Conservation (phyloP, 257 asterid species). For the Apocynum venetum region DNA sequence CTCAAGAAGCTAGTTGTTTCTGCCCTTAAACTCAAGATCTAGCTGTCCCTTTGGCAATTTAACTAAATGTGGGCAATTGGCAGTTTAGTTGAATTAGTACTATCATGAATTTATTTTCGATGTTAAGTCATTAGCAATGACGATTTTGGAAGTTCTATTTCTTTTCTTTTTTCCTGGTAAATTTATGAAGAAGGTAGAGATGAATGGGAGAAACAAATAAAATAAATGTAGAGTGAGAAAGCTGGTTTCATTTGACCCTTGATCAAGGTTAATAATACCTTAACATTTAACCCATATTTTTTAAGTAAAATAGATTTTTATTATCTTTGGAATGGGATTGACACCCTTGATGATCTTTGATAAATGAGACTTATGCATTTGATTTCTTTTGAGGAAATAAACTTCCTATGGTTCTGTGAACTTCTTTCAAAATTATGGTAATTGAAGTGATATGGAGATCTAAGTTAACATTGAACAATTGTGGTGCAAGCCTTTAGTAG, state of each 20-base stretch:
- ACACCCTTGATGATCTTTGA: no score
- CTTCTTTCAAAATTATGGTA: no score
- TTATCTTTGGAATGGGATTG: no score
- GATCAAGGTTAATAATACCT: no score
- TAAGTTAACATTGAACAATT: not conserved
- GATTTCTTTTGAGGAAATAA: not conserved
- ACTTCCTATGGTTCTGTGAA: no score
- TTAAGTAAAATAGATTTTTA: no score
- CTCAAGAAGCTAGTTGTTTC: no score
- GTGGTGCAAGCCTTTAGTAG: not conserved
- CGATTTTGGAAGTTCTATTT: not conserved
- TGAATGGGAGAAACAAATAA: no score
- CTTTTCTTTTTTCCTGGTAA: not conserved
- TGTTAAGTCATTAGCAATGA: not conserved
- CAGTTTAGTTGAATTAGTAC: not conserved
- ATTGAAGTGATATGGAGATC: not conserved
- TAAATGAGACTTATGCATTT: not conserved
- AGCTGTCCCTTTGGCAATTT: not conserved
- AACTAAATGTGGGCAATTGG: not conserved
- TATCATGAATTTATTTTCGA: not conserved
- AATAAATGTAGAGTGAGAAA: no score
- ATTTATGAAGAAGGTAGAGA: no score
- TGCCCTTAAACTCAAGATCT: not conserved
- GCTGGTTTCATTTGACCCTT: no score
- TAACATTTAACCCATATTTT: no score